Conservation (phyloP, 2,329 filamentous ascomycete genomes). For the Metarhizium brunneum region DNA sequence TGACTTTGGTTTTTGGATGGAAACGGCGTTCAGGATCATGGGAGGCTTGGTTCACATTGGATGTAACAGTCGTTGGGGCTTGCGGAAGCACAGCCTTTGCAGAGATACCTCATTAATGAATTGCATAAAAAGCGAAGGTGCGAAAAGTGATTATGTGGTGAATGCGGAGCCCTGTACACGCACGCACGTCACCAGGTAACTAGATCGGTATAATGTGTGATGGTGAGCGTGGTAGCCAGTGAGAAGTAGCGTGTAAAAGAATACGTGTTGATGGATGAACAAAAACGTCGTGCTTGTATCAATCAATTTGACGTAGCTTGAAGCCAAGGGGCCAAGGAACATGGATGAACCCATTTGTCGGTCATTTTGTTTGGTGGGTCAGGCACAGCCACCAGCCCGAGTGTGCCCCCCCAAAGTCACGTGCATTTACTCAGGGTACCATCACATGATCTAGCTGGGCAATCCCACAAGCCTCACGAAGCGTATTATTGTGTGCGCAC, state of each 20-base stretch:
- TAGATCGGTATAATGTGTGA: too few species aligned
- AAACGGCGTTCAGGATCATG: slow-evolving; percentile 9
- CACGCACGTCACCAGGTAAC: too few species aligned
- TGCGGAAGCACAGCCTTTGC: not conserved
- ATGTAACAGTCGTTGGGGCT: not conserved
- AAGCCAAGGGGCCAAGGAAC: too few species aligned
- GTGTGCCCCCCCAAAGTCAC: not conserved
- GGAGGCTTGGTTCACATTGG: not conserved
- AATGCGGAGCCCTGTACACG: not conserved
- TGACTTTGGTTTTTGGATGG: not conserved
- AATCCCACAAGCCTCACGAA: slow-evolving; percentile 10
- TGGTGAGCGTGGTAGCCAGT: too few species aligned
- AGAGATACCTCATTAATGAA: slow-evolving; percentile 9
- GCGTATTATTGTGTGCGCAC: slow-evolving; percentile 6
- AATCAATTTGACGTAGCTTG: too few species aligned
- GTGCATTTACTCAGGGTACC: slow-evolving; percentile 11
- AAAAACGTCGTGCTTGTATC: too few species aligned
- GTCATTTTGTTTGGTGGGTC: too few species aligned
- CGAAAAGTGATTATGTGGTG: not conserved
- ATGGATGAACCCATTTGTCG: too few species aligned
- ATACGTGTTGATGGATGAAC: too few species aligned
- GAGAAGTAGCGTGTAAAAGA: too few species aligned
- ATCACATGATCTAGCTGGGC: slow-evolving; percentile 21
- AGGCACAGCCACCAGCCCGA: not conserved
- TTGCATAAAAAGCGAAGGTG: not conserved